phyloP scores from a whole-genome alignment of 345 rosid genomes.

The Gossypium bickii region DNA sequence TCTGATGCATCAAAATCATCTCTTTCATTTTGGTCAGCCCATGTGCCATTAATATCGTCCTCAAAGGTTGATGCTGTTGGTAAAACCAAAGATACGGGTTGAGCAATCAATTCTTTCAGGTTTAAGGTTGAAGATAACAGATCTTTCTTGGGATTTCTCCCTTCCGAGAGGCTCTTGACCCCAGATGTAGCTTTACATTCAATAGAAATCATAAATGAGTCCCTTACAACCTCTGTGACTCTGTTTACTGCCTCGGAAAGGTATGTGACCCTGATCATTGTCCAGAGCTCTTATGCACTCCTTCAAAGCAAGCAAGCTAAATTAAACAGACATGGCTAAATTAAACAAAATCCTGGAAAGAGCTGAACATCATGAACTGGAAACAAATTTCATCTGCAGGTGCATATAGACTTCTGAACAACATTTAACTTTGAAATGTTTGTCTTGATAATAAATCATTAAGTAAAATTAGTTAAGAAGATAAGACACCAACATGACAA shows the following conservation, averaged over 20 bases:
- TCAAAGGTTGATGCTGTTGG: slow-evolving; percentile 56
- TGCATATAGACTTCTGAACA: not conserved
- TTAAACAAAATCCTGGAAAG: slow-evolving; percentile 1
- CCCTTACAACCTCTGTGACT: slow-evolving; percentile 97
- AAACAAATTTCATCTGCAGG: not conserved
- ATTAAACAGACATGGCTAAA: slow-evolving; percentile 6
- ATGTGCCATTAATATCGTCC: slow-evolving; percentile 63
- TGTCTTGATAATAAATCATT: not conserved
- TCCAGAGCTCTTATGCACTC: slow-evolving; percentile 99
- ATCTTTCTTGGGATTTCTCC: slow-evolving; percentile 80
- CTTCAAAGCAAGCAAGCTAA: slow-evolving; percentile 85
- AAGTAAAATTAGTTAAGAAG: not conserved
- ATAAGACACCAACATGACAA: not conserved
- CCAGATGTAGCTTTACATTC: slow-evolving; percentile 30
- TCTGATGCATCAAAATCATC: slow-evolving; percentile 77
- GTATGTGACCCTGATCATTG: slow-evolving; percentile 98
- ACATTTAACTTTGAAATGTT: not conserved
- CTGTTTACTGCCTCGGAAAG: slow-evolving; percentile 99
- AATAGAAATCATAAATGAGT: slow-evolving; percentile 53
- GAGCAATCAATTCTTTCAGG: slow-evolving; percentile 66
- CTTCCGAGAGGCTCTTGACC: slow-evolving; percentile 97
- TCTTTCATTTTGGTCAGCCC: slow-evolving; percentile 71
- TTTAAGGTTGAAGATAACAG: slow-evolving; percentile 59
- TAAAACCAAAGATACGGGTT: slow-evolving; percentile 59
- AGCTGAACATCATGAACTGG: not conserved